A percentile compares a stretch with the other conserved stretches of the same genome.
phyloP scores from a whole-genome alignment of 331 rosid species.

The Pyracantha coccinea region DNA sequence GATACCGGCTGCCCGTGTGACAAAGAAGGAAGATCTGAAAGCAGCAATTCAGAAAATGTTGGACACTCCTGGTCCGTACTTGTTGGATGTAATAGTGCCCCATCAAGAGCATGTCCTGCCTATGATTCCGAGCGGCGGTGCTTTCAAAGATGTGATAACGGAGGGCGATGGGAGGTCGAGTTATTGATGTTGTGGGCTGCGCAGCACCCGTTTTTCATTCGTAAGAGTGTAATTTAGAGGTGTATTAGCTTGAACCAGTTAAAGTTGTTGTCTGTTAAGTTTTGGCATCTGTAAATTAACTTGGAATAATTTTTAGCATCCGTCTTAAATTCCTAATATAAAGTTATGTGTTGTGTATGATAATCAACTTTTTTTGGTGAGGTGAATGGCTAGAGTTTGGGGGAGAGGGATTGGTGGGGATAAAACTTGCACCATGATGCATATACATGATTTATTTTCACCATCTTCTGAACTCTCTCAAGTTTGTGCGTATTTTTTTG shows the following conservation, averaged over 20 bases:
- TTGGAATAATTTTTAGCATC: neutral
- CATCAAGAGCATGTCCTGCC: conserved; percentile 95
- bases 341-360: too few species aligned
- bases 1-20: conserved; percentile 58
- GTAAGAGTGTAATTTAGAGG: conserved; percentile 3
- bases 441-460: too few species aligned
- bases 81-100: conserved; percentile 77
- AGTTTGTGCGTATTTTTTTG: too few species aligned
- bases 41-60: conserved; percentile 68
- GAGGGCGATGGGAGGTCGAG: conserved; percentile 64
- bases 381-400: too few species aligned
- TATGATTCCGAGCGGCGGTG: conserved; percentile 82
- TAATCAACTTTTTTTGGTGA: too few species aligned
- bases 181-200: conserved; percentile 20
- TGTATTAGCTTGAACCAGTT: neutral
- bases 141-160: conserved; percentile 72
- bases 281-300: neutral
- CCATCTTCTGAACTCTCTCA: too few species aligned
- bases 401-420: too few species aligned
- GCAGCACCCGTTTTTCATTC: neutral
- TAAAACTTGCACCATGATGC: too few species aligned
- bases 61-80: conserved; percentile 70
- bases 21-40: conserved; percentile 44
- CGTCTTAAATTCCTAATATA: too few species aligned
- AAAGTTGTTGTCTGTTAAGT: neutral